Evolutionary conservation across 116 monocot genomes (phyloP).

Genomic region (Phalaenopsis hybrid): DNA sequence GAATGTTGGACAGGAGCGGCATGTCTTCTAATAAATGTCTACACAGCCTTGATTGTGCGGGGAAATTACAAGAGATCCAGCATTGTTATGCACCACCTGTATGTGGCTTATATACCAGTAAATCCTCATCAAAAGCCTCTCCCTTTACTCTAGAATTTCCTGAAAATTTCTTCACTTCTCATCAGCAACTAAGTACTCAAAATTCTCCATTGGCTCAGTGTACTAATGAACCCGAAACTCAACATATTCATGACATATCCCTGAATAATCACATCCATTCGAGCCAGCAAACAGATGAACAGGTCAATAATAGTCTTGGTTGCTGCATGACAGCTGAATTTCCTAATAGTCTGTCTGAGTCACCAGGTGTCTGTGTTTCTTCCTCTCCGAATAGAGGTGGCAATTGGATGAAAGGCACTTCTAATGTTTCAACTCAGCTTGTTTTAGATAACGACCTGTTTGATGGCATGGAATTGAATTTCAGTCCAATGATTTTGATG

Average conservation of each 20-base stretch:
- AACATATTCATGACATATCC: slow-evolving; percentile 7
- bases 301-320: background rate
- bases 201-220: slow-evolving; percentile 7
- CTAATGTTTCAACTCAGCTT: slow-evolving; percentile 8
- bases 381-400: slow-evolving; percentile 1
- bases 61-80: slow-evolving; percentile 6
- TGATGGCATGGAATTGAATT: slow-evolving; percentile 56
- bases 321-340: background rate
- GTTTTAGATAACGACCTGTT: slow-evolving; percentile 44
- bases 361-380: background rate
- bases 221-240: slow-evolving; percentile 2
- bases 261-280: slow-evolving; percentile 10
- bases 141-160: background rate
- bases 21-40: background rate
- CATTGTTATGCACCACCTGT: slow-evolving; percentile 8
- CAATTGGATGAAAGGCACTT: slow-evolving; percentile 11
- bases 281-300: background rate
- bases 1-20: background rate
- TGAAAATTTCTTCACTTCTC: slow-evolving; percentile 8
- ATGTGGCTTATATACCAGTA: slow-evolving; percentile 6
- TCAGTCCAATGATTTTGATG: slow-evolving; percentile 15
- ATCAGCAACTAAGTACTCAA: slow-evolving; percentile 7
- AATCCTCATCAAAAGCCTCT: slow-evolving; percentile 2
- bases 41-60: background rate
- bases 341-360: slow-evolving; percentile 6